These are phyloP conservation scores for Backusella tuberculispora DNA, from an alignment of 192 early-diverging fungal genomes.

Conservation along the genomic window DNA sequence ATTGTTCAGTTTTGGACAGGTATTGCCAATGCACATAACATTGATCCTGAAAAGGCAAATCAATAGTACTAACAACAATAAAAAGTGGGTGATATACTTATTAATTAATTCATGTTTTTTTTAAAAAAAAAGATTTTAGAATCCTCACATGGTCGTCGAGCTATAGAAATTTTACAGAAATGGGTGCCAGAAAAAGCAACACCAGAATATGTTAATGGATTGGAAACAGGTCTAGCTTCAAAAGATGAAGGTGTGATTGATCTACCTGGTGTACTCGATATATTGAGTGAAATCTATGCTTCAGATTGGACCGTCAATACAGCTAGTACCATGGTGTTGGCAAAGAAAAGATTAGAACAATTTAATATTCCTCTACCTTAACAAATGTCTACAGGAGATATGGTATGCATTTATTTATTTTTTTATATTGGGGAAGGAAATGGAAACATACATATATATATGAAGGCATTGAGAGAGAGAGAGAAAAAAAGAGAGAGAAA, in stretches of 20 bases:
- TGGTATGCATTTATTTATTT: conserved; percentile 15
- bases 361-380: conserved; percentile 41
- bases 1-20: conserved; percentile 51
- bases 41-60: conserved; percentile 43
- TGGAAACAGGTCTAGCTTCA: conserved; percentile 29
- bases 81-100: too few species aligned
- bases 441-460: neutral
- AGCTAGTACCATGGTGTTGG: conserved; percentile 49
- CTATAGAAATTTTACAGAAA: too few species aligned
- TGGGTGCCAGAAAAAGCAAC: conserved; percentile 34
- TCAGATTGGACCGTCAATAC: conserved; percentile 48
- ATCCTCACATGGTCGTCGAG: too few species aligned
- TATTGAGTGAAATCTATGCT: conserved; percentile 36
- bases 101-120: neutral
- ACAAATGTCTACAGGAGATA: conserved; percentile 35
- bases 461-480: neutral
- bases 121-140: too few species aligned
- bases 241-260: conserved; percentile 49
- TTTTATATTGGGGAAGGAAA: too few species aligned
- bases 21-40: conserved; percentile 43
- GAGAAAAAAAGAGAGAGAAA: too few species aligned
- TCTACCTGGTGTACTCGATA: conserved; percentile 45
- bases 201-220: conserved; percentile 23
- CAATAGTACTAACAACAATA: too few species aligned
- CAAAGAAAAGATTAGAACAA: conserved; percentile 42